Evolutionary conservation across 768 basidiomycete genomes (phyloP).

Genomic region (Russula emetica): DNA sequence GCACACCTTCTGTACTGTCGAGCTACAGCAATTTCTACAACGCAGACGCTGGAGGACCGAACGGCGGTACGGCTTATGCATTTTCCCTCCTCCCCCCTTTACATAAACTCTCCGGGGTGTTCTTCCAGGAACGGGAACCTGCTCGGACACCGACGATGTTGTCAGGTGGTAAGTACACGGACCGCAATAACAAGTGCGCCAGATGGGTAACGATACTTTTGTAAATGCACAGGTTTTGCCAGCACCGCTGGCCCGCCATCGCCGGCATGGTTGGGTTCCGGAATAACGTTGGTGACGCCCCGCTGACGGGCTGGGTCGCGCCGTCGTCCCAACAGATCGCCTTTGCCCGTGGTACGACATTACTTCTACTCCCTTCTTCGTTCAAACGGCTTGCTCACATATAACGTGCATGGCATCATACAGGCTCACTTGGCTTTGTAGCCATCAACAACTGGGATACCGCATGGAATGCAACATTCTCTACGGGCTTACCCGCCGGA

Average conservation of each 20-base stretch:
- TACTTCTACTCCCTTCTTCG: neutral
- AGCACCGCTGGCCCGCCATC: constrained; percentile 57
- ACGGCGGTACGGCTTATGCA: constrained; percentile 39
- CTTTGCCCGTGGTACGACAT: constrained; percentile 51
- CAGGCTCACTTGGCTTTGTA: constrained; percentile 55
- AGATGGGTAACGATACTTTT: neutral
- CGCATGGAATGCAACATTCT: constrained; percentile 52
- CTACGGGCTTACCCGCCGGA: constrained; percentile 53
- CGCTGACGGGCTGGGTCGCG: constrained; percentile 54
- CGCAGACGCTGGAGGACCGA: constrained; percentile 56
- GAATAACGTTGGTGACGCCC: constrained; percentile 50
- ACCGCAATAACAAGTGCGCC: too few relatives aligned
- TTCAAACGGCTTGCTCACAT: neutral
- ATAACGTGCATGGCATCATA: constrained; percentile 25
- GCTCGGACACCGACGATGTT: constrained; percentile 46
- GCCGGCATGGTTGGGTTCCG: constrained; percentile 59
- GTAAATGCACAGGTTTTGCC: constrained; percentile 43
- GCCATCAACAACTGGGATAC: constrained; percentile 63
- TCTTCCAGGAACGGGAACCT: constrained; percentile 44
- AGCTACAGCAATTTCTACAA: constrained; percentile 48
- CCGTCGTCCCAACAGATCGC: constrained; percentile 58
- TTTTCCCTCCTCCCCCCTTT: neutral
- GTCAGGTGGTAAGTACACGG: constrained; percentile 42
- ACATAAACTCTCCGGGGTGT: neutral
- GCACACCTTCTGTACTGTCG: constrained; percentile 59